Percentiles rank a stretch among this genome's conserved stretches.
phyloP scores from a whole-genome alignment of 169 alveolate genomes.

The Fabrea salina region DNA sequence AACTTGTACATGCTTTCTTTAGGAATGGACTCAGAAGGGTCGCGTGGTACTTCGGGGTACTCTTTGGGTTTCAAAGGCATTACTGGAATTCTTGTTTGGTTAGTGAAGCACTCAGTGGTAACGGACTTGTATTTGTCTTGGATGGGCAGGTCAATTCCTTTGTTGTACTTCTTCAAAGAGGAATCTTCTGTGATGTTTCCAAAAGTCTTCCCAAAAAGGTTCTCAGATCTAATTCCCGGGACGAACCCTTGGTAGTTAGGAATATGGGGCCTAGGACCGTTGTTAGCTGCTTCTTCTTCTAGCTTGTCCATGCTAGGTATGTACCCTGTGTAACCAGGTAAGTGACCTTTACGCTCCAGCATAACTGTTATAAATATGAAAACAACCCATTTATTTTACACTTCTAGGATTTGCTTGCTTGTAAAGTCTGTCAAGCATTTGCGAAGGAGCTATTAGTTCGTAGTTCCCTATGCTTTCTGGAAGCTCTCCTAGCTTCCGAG shows the following conservation, averaged over 20 bases:
- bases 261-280: background rate
- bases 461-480: constrained; percentile 80
- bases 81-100: background rate
- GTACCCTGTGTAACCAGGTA: constrained; percentile 36
- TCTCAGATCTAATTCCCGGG: constrained; percentile 12
- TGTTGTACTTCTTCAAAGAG: background rate
- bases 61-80: constrained; percentile 4
- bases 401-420: background rate
- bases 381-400: too few species aligned
- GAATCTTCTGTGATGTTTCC: constrained; percentile 24
- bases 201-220: constrained; percentile 23
- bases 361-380: too few species aligned
- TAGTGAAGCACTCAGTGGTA: background rate
- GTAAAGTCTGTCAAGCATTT: constrained; percentile 48
- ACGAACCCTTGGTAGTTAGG: constrained; percentile 26
- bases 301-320: background rate
- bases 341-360: constrained; percentile 14
- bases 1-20: background rate
- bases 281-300: background rate
- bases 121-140: background rate
- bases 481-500: constrained; percentile 73
- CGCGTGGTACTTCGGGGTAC: background rate
- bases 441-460: constrained; percentile 76
- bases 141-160: constrained; percentile 16
- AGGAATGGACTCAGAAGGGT: background rate